Conservation (phyloP, 2,329 filamentous ascomycete species). For the Colletotrichum tamarilloi region DNA sequence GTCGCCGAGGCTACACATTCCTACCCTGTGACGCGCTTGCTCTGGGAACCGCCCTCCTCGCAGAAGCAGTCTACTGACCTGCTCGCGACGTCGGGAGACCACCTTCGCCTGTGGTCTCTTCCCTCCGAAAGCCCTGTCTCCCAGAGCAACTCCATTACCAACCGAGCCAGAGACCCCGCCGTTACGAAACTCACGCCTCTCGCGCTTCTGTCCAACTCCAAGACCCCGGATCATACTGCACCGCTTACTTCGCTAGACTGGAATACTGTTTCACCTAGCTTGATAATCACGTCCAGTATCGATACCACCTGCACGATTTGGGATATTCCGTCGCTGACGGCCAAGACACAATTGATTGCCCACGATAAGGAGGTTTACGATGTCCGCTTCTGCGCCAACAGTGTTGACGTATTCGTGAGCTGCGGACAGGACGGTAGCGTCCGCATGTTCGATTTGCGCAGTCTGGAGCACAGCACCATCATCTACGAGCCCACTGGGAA, state of each 20-base stretch:
- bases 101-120: slow-evolving; percentile 92
- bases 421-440: slow-evolving; percentile 98
- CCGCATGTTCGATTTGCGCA: slow-evolving; percentile 97
- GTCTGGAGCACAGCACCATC: slow-evolving; percentile 97
- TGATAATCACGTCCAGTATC: slow-evolving; percentile 99
- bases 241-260: slow-evolving; percentile 96
- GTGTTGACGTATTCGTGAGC: slow-evolving; percentile 98
- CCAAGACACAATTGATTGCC: slow-evolving; percentile 97
- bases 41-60: slow-evolving; percentile 96
- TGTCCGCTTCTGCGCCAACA: slow-evolving; percentile 97
- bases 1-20: slow-evolving; percentile 97
- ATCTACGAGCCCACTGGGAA: slow-evolving; percentile 98
- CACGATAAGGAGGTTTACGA: slow-evolving; percentile 99
- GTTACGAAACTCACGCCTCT: slow-evolving; percentile 89
- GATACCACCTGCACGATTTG: slow-evolving; percentile 99
- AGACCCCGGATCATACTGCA: slow-evolving; percentile 97
- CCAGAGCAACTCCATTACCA: slow-evolving; percentile 75
- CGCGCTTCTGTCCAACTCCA: slow-evolving; percentile 94
- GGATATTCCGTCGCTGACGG: slow-evolving; percentile 97
- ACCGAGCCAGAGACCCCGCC: slow-evolving; percentile 66
- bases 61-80: slow-evolving; percentile 97
- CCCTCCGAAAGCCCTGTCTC: slow-evolving; percentile 72
- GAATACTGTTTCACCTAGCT: slow-evolving; percentile 95
- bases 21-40: slow-evolving; percentile 92
- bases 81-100: slow-evolving; percentile 93